Percentiles rank a stretch among this genome's conserved stretches.
Conservation (phyloP, 768 basidiomycete genomes). For the Kockovaella imperatae region DNA sequence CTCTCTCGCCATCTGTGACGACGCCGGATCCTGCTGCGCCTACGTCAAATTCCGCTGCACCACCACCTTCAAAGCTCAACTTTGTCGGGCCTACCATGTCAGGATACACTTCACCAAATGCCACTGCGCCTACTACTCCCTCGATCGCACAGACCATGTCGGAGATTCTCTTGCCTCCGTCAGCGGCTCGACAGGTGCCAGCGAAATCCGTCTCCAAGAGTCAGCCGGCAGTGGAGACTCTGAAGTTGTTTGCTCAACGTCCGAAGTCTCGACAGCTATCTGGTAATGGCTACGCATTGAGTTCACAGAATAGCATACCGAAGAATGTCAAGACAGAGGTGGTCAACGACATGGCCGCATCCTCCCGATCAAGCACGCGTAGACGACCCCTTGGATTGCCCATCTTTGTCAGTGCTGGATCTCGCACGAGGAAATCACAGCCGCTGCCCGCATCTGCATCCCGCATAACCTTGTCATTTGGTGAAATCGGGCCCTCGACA, state of each 20-base stretch:
- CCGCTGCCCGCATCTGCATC: too few relatives aligned
- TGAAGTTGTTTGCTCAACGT: not conserved
- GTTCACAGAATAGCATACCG: not conserved
- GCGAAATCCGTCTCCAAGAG: not conserved
- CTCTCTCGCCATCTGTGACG: not conserved
- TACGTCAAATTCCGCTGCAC: not conserved
- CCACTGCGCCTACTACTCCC: not conserved
- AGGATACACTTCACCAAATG: constrained; percentile 22
- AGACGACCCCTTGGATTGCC: too few relatives aligned
- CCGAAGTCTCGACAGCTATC: not conserved
- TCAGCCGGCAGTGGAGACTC: not conserved
- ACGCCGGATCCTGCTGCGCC: not conserved
- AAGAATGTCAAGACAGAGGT: constrained; percentile 4
- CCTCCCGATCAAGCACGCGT: too few relatives aligned
- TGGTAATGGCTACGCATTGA: constrained; percentile 10
- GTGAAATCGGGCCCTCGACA: not conserved
- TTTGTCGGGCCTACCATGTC: constrained; percentile 22
- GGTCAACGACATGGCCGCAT: too few relatives aligned
- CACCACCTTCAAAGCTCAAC: constrained; percentile 1
- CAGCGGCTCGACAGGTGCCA: not conserved
- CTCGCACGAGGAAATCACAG: too few relatives aligned
- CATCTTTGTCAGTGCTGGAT: too few relatives aligned
- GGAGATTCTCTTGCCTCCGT: not conserved
- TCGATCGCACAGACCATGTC: constrained; percentile 7
- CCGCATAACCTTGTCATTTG: too few relatives aligned